Conservation (phyloP, 192 early-diverging fungal genomes). For the Coemansia sp. region DNA sequence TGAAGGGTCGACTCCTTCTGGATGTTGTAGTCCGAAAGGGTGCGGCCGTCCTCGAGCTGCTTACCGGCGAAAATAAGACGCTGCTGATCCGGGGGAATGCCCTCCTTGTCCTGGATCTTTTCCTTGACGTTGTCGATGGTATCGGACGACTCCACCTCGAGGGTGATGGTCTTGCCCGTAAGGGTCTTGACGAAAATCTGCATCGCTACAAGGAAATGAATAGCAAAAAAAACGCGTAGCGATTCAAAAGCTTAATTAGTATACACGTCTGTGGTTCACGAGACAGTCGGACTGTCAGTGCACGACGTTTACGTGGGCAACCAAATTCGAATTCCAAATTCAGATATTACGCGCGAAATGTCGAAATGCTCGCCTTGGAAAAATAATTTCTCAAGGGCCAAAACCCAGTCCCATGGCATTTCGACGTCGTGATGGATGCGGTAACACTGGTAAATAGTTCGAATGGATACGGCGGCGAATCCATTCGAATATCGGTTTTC, state of each 20-base stretch:
- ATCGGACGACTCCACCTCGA: slow-evolving; percentile 91
- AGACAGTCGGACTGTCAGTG: background rate
- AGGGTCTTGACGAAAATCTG: slow-evolving; percentile 89
- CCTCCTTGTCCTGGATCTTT: slow-evolving; percentile 99
- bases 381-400: background rate
- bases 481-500: background rate
- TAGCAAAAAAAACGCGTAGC: background rate
- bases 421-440: background rate
- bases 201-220: slow-evolving; percentile 54
- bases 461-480: slow-evolving; percentile 16
- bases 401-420: background rate
- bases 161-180: slow-evolving; percentile 83
- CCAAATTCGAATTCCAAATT: background rate
- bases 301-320: background rate
- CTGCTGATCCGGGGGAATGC: slow-evolving; percentile 99
- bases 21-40: slow-evolving; percentile 99
- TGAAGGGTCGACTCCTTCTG: slow-evolving; percentile 99
- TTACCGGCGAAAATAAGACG: slow-evolving; percentile 99
- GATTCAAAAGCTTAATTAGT: background rate
- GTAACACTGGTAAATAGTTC: background rate
- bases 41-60: slow-evolving; percentile 99
- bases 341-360: background rate
- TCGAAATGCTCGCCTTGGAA: background rate
- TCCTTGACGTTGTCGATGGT: slow-evolving; percentile 90
- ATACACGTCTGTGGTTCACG: background rate